Conservation (phyloP, 78 protist species). For the Cyanophora paradoxa region DNA sequence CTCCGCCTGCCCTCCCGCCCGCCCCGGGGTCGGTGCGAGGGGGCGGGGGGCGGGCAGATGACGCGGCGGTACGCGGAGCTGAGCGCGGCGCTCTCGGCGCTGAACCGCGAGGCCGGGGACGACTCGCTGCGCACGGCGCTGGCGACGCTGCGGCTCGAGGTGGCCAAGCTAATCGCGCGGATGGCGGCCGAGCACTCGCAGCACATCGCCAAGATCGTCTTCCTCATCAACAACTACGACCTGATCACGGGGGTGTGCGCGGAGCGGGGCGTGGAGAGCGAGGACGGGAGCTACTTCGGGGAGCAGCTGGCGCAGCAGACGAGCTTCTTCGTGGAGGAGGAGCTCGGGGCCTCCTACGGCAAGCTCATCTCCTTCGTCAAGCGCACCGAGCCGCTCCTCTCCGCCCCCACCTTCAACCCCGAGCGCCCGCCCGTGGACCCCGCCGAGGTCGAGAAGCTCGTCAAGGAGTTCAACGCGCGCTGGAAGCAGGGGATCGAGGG, state of each 20-base stretch:
- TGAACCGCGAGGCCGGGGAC: background rate
- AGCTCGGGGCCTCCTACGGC: background rate
- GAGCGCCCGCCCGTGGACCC: background rate
- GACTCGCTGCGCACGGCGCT: background rate
- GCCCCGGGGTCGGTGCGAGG: too few species aligned
- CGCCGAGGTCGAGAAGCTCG: background rate
- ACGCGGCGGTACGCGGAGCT: constrained; percentile 16
- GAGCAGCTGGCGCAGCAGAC: background rate
- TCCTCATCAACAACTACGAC: constrained; percentile 35
- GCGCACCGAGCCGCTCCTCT: background rate
- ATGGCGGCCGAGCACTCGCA: background rate
- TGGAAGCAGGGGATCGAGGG: background rate
- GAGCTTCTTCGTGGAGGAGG: constrained; percentile 7
- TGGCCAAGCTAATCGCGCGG: background rate
- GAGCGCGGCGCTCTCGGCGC: background rate
- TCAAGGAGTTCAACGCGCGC: background rate
- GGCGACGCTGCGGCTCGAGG: background rate
- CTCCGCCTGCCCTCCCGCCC: too few species aligned
- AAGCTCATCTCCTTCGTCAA: background rate
- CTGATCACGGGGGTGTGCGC: background rate
- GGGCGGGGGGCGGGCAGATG: too few species aligned
- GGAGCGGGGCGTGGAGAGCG: constrained; percentile 7
- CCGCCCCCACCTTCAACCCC: background rate
- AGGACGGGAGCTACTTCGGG: background rate
- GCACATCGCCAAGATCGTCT: background rate